Percentiles rank a stretch among this genome's conserved stretches.
phyloP scores from a whole-genome alignment of 192 early-diverging fungal genomes.

The Geosiphon pyriformis region DNA sequence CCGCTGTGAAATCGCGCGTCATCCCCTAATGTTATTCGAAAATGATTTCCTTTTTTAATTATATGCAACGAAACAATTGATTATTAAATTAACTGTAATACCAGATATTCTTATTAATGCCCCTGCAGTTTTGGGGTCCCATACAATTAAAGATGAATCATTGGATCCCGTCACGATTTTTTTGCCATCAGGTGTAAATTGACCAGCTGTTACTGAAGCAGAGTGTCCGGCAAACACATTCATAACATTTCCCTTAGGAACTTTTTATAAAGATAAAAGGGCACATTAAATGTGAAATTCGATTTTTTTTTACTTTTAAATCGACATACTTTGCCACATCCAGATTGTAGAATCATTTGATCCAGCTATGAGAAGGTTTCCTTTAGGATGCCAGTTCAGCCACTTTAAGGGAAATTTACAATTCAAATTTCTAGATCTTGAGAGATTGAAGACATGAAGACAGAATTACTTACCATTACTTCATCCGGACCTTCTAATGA shows the following conservation, averaged over 20 bases:
- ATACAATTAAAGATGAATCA: slow-evolving; percentile 76
- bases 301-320: not conserved
- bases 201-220: slow-evolving; percentile 76
- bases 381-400: slow-evolving; percentile 95
- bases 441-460: not conserved
- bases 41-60: slow-evolving; percentile 6
- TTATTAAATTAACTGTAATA: slow-evolving; percentile 5
- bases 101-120: slow-evolving; percentile 55
- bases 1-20: slow-evolving; percentile 85
- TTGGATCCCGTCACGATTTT: slow-evolving; percentile 77
- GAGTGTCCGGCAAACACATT: slow-evolving; percentile 89
- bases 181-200: slow-evolving; percentile 90
- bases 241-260: slow-evolving; percentile 88
- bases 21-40: slow-evolving; percentile 24
- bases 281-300: no score
- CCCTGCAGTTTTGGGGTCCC: slow-evolving; percentile 89
- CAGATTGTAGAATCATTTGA: slow-evolving; percentile 84
- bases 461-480: slow-evolving; percentile 56
- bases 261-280: slow-evolving; percentile 19
- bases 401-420: no score
- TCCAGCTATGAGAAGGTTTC: slow-evolving; percentile 86
- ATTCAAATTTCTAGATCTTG: no score
- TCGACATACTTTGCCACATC: slow-evolving; percentile 76
- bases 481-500: slow-evolving; percentile 86
- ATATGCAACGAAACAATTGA: not conserved